These are phyloP conservation scores for Dictyostelium brefeldianum DNA, from an alignment of 78 protist species.

Conservation along the genomic window DNA sequence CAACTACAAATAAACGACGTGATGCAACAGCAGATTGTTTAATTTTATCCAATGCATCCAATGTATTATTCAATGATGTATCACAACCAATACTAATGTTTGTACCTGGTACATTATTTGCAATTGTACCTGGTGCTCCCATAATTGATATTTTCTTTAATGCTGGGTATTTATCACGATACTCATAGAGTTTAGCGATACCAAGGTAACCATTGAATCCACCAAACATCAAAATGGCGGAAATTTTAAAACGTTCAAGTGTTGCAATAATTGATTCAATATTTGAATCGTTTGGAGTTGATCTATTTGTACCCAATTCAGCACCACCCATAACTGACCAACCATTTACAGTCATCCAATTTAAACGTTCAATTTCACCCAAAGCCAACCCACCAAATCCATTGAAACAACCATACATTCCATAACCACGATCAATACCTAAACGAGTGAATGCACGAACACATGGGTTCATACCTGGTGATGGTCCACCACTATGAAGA, in stretches of 20 bases:
- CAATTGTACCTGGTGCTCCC: slow-evolving; percentile 89
- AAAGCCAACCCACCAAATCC: slow-evolving; percentile 80
- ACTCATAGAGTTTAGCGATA: slow-evolving; percentile 46
- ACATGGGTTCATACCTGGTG: slow-evolving; percentile 92
- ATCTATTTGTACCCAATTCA: slow-evolving; percentile 85
- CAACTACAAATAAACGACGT: slow-evolving; percentile 87
- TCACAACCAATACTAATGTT: slow-evolving; percentile 83
- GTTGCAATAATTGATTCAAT: slow-evolving; percentile 10
- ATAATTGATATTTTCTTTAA: slow-evolving; percentile 54
- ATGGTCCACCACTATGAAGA: slow-evolving; percentile 88
- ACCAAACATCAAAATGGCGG: slow-evolving; percentile 83
- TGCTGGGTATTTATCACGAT: not conserved
- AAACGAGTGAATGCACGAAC: slow-evolving; percentile 72
- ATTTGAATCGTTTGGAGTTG: slow-evolving; percentile 66
- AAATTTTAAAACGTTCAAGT: slow-evolving; percentile 32
- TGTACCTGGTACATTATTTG: slow-evolving; percentile 91
- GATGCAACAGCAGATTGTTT: slow-evolving; percentile 87
- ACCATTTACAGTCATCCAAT: slow-evolving; percentile 82
- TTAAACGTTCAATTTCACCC: slow-evolving; percentile 48
- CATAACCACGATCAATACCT: slow-evolving; percentile 72
- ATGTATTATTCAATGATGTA: slow-evolving; percentile 88
- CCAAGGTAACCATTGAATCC: slow-evolving; percentile 89
- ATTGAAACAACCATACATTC: slow-evolving; percentile 66
- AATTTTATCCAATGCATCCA: slow-evolving; percentile 80
- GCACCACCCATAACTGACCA: slow-evolving; percentile 88